phyloP scores from a whole-genome alignment of 2,329 filamentous ascomycete genomes.

The Rhynchosporium graminicola region DNA sequence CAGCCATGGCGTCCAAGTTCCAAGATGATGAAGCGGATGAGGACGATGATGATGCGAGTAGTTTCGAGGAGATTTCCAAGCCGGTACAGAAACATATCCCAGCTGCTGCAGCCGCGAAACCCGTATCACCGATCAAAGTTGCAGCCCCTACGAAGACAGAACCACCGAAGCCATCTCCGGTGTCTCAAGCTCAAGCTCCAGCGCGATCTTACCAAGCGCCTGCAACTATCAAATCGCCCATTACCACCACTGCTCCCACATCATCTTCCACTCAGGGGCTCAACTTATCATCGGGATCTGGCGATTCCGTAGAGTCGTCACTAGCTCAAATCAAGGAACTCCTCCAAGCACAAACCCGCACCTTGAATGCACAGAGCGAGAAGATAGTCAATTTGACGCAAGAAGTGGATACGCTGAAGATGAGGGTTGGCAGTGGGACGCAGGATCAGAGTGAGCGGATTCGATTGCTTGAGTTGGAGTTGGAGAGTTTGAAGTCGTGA shows the following conservation, averaged over 20 bases:
- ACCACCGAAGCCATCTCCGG: conserved; percentile 39
- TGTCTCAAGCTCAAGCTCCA: conserved; percentile 28
- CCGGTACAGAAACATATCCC: conserved; percentile 61
- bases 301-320: conserved; percentile 59
- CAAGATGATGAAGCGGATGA: conserved; percentile 69
- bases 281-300: conserved; percentile 40
- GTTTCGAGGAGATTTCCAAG: conserved; percentile 84
- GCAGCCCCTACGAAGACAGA: conserved; percentile 34
- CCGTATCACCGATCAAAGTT: conserved; percentile 46
- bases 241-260: conserved; percentile 41
- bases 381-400: conserved; percentile 69
- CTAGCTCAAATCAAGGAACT: conserved; percentile 77
- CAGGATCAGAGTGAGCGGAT: conserved; percentile 69
- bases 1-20: conserved; percentile 82
- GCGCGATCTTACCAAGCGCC: conserved; percentile 28
- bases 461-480: conserved; percentile 65
- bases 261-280: conserved; percentile 39
- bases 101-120: conserved; percentile 44
- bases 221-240: conserved; percentile 25
- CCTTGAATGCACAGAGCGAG: conserved; percentile 75
- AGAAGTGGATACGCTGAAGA: conserved; percentile 81
- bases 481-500: conserved; percentile 56
- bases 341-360: conserved; percentile 73
- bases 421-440: conserved; percentile 60
- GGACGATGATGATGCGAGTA: conserved; percentile 61